Evolutionary conservation across 1,139 yeast genomes (phyloP), one percentile per base, ranked within the genome.

Genomic region (Taphrina sp.): DNA sequence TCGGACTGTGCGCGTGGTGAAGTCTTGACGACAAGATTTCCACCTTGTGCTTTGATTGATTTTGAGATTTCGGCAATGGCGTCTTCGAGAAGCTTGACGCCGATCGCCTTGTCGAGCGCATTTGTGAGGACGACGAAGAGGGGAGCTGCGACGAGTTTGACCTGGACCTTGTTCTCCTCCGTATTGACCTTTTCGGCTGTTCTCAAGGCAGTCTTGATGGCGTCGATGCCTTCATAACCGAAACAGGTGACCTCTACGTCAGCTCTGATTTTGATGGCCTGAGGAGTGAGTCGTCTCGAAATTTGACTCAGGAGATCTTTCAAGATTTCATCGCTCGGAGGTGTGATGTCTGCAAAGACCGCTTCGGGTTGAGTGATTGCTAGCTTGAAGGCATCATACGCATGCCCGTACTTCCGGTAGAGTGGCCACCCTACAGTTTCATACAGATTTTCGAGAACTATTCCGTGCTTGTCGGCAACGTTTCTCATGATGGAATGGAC

Each of bases 1-100:
- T 96, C 97, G 60, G 96, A 88, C 63, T 92, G 97, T 46, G 97
- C 96, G 81, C 90, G 90, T 68, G 98, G 97, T 65, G 95, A 92
- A 96, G 92, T 90, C 61, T 95, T 89, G 62, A 92, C 85, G 65
- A 86, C 88, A 70, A 95, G 84, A 60, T 81, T 80, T 68, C 99
- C 99, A 59, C 89, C 95, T 56, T 81, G 78, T 29, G 77, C 74
- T 62, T 79, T 79, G 67, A 94, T 89, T 54, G 82, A 76, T 64
- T 78, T 78, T 62, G 79, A 77, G 63, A 92, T 85, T 65, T 78
- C 81, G 64, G 79, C 85, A 64, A 92, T 88, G 49, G 97, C 95
- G 63, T 78, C 73, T 65, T 82, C 83, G 67, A 94, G 78, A 56
- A 81, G 74, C 60, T 83, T 85, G 64, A 92, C 78, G 69, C 98